These are phyloP conservation scores for Trametes sanguinea DNA, from an alignment of 768 basidiomycete genomes.

Conservation along the genomic window DNA sequence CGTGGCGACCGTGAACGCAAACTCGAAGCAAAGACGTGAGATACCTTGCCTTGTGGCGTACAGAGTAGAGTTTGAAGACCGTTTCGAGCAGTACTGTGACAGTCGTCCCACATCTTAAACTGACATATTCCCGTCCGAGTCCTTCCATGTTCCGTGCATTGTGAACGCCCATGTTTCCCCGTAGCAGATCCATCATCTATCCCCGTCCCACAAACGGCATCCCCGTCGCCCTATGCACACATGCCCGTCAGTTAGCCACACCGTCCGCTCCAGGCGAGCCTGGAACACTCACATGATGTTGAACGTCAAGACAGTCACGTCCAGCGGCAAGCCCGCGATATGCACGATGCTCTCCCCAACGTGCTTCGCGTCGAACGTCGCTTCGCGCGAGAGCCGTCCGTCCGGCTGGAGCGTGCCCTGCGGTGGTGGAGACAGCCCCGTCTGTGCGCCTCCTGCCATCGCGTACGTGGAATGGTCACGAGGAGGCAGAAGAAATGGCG, in stretches of 20 bases:
- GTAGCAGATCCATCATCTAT: neutral
- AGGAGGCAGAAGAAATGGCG: too few species aligned
- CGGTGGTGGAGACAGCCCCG: slow-evolving; percentile 50
- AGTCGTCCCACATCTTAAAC: too few species aligned
- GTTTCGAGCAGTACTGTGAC: too few species aligned
- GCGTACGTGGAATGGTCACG: too few species aligned
- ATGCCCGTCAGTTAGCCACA: neutral
- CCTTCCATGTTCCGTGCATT: too few species aligned
- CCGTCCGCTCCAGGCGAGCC: neutral
- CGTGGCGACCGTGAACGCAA: too few species aligned
- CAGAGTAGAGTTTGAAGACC: too few species aligned
- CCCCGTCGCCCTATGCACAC: neutral
- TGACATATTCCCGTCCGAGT: too few species aligned
- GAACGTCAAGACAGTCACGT: slow-evolving; percentile 69
- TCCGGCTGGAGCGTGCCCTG: slow-evolving; percentile 68
- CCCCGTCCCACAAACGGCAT: slow-evolving; percentile 3
- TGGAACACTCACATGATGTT: slow-evolving; percentile 69
- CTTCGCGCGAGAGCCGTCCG: slow-evolving; percentile 57
- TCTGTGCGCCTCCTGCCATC: slow-evolving; percentile 66
- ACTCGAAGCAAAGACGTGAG: too few species aligned
- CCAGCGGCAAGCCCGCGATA: slow-evolving; percentile 66
- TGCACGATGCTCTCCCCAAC: slow-evolving; percentile 74
- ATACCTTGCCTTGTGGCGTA: too few species aligned
- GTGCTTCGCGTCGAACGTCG: slow-evolving; percentile 69
- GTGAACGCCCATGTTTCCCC: too few species aligned